These are phyloP conservation scores for Psidium guajava DNA, from an alignment of 345 rosid genomes.

Conservation along the genomic window DNA sequence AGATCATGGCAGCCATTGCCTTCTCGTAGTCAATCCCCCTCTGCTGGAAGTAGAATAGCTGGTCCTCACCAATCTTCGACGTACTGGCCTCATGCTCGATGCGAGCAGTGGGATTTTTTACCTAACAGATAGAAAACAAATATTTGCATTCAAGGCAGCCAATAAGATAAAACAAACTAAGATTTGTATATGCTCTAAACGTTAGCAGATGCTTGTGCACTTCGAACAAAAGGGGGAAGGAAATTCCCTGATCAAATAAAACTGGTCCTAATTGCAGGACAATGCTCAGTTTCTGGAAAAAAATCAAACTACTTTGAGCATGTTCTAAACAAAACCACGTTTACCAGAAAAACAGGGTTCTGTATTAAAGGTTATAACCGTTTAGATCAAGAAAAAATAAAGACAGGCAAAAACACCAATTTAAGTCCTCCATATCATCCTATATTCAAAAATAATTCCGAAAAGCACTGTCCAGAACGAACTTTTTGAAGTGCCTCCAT, in stretches of 20 bases:
- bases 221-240: not conserved
- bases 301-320: too few species aligned
- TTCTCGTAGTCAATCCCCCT: conserved; percentile 90
- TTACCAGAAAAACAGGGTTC: not conserved
- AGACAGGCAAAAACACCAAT: not conserved
- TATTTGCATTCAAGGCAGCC: not conserved
- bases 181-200: not conserved
- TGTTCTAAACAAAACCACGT: not conserved
- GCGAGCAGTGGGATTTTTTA: conserved; percentile 77
- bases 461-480: not conserved
- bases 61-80: conserved; percentile 88
- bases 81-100: conserved; percentile 98
- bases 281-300: too few species aligned
- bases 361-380: not conserved
- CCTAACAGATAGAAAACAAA: conserved; percentile 24
- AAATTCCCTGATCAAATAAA: not conserved
- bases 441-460: not conserved
- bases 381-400: not conserved
- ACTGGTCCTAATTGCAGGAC: not conserved
- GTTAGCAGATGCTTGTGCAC: not conserved
- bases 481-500: not conserved
- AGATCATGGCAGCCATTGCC: conserved; percentile 96
- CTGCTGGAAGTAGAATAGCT: conserved; percentile 94
- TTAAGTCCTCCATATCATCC: not conserved
- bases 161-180: not conserved